Base-by-base conservation (phyloP, 2,329 filamentous ascomycete species). In the Talaromyces pinophilus region DNA sequence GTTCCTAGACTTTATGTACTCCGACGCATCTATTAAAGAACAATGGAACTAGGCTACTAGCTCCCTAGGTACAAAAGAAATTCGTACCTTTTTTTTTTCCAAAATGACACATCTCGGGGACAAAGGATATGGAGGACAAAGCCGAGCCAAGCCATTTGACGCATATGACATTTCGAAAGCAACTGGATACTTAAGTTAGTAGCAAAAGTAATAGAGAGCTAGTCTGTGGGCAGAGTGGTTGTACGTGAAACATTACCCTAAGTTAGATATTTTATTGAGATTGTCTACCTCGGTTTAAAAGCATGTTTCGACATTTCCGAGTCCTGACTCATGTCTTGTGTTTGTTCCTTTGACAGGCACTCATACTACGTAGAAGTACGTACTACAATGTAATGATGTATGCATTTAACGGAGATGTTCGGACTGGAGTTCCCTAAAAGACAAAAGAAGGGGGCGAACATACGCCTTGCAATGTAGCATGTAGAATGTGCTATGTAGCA, bases 121-220 rank as follows among this genome's bases (percentile, higher is more conserved):
- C 54, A 57, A 57, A 57, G 54, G 30, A 55, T 35, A 19, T 55
- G n/a, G 30, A 35, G n/a, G 30, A 35, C 33, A 38, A 57, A 57
- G 33, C n/a, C 17, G 13, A 54, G 25, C 25, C 25, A 35, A n/a
- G 50, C 17, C 5, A 8, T 22, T 25, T 57, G 33, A 57, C 54
- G 19, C 54, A 40, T 40, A 22, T 55, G 30, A 55, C 30, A 55
- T 19, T 35, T 38, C 5, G 33, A 38, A 52, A 54, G 50, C 25
- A 10, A 54, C 50, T 30, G 5, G 25, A 30, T 48, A 48, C 7
- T 2, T 44, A 19, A 5, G 2, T 10, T 19, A 11, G 8, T 25
- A 46, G 42, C 42, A 52, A 28, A 10, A n/a, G 2, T 2, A 28
- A 28, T 17, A 28, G 42, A 46, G 42, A 46, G 5, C 19, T 15